These are phyloP conservation scores for Zygosaccharomyces bailii DNA, from an alignment of 805 yeast species.

Conservation along the genomic window DNA sequence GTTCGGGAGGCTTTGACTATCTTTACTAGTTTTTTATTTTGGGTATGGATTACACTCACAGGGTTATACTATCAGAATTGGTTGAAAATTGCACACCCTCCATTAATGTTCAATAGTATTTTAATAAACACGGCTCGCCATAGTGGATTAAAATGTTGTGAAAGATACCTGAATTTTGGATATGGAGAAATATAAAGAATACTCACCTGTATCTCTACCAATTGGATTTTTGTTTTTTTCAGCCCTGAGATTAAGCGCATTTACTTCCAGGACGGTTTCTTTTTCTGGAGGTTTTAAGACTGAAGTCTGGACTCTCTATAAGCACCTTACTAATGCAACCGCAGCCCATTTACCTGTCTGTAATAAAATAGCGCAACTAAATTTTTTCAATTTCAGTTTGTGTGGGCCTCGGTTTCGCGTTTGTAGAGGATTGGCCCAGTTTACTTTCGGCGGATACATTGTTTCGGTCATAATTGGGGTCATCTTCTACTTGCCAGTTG, in stretches of 20 bases:
- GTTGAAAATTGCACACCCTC: slow-evolving; percentile 59
- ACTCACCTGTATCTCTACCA: slow-evolving; percentile 63
- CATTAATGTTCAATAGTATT: slow-evolving; percentile 51
- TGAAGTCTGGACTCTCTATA: slow-evolving; percentile 46
- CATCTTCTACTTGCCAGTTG: slow-evolving; percentile 56
- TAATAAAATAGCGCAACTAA: background rate
- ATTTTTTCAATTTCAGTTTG: slow-evolving; percentile 42
- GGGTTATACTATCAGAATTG: slow-evolving; percentile 51
- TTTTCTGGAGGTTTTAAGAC: slow-evolving; percentile 51
- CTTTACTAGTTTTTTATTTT: slow-evolving; percentile 45
- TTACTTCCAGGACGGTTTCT: slow-evolving; percentile 55
- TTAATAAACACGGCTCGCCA: slow-evolving; percentile 47
- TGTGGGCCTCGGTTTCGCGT: slow-evolving; percentile 43
- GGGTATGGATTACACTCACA: slow-evolving; percentile 54
- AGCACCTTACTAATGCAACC: slow-evolving; percentile 49
- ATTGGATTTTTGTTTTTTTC: slow-evolving; percentile 58
- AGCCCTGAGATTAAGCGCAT: slow-evolving; percentile 59
- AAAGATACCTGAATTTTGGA: slow-evolving; percentile 43
- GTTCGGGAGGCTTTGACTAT: slow-evolving; percentile 44
- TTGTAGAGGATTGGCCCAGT: slow-evolving; percentile 39
- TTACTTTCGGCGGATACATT: slow-evolving; percentile 52
- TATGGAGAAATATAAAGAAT: slow-evolving; percentile 46
- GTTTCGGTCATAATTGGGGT: slow-evolving; percentile 53
- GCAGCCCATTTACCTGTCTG: slow-evolving; percentile 41
- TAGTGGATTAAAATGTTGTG: slow-evolving; percentile 53